A percentile compares a stretch with the other conserved stretches of the same genome.
Evolutionary conservation across 805 yeast genomes (phyloP).

Genomic region (Wickerhamomyces sydowiorum): DNA sequence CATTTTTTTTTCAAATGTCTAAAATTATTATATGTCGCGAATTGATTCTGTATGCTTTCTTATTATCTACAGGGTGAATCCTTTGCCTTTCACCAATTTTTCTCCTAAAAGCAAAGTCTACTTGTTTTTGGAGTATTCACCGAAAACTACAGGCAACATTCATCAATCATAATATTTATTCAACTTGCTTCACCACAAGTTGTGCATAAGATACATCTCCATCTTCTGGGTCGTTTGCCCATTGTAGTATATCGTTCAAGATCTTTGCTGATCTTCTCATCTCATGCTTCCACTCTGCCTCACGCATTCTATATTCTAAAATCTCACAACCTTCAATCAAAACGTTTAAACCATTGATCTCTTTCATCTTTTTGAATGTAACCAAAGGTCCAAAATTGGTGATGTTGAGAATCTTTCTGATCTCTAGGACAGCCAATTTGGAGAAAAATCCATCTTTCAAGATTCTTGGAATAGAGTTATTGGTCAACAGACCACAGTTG

Average conservation of each 20-base stretch:
- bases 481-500: slow-evolving; percentile 56
- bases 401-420: slow-evolving; percentile 54
- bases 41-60: no score
- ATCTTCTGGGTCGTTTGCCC: slow-evolving; percentile 50
- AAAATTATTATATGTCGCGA: no score
- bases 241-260: slow-evolving; percentile 55
- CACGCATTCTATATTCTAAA: slow-evolving; percentile 50
- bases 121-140: no score
- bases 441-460: slow-evolving; percentile 42
- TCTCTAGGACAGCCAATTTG: slow-evolving; percentile 67
- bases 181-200: neutral
- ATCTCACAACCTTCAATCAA: slow-evolving; percentile 77
- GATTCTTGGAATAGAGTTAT: slow-evolving; percentile 51
- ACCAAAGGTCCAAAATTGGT: slow-evolving; percentile 59
- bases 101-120: no score
- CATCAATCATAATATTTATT: neutral
- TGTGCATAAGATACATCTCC: slow-evolving; percentile 19
- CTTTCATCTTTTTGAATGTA: slow-evolving; percentile 46
- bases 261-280: slow-evolving; percentile 49
- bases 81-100: no score
- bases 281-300: slow-evolving; percentile 56
- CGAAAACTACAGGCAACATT: no score
- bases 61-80: no score
- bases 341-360: slow-evolving; percentile 30
- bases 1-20: no score